phyloP scores from a whole-genome alignment of 768 basidiomycete species.

The Boletus rubescentipes region DNA sequence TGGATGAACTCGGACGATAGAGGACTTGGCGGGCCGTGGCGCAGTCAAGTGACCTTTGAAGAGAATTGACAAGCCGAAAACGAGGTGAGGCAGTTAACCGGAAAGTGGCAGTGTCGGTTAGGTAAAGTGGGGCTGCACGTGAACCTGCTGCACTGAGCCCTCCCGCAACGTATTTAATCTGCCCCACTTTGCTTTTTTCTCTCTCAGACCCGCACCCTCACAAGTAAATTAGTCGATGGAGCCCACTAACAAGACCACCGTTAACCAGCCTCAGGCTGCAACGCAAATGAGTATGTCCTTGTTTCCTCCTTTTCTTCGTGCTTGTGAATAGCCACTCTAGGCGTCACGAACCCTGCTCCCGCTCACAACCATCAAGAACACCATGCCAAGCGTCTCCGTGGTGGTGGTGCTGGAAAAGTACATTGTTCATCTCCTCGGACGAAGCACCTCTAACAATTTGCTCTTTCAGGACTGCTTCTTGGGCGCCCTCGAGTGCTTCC shows the following conservation, averaged over 20 bases:
- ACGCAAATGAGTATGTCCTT: conserved; percentile 59
- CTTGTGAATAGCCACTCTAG: conserved; percentile 27
- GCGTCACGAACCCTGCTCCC: conserved; percentile 45
- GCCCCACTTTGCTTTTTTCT: neutral
- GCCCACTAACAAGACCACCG: conserved; percentile 34
- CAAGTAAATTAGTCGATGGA: conserved; percentile 32
- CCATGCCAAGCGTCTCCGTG: conserved; percentile 59
- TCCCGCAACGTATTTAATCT: conserved; percentile 19
- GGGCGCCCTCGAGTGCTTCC: conserved; percentile 59
- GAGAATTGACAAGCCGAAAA: too few species aligned
- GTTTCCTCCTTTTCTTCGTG: neutral
- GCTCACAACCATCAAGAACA: conserved; percentile 42
- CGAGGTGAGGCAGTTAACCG: neutral
- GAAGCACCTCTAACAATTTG: neutral
- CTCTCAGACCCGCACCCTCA: conserved; percentile 16
- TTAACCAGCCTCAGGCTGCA: conserved; percentile 57
- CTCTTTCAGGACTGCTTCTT: conserved; percentile 62
- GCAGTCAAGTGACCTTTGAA: too few species aligned
- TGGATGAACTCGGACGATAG: too few species aligned
- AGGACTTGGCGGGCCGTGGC: too few species aligned
- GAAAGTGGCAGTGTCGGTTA: conserved; percentile 13
- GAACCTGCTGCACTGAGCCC: neutral
- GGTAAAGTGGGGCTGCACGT: conserved; percentile 12
- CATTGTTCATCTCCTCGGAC: neutral
- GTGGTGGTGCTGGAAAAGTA: conserved; percentile 71